These are phyloP conservation scores for Panaeolus papilionaceus DNA, from an alignment of 768 basidiomycete genomes.

Conservation along the genomic window DNA sequence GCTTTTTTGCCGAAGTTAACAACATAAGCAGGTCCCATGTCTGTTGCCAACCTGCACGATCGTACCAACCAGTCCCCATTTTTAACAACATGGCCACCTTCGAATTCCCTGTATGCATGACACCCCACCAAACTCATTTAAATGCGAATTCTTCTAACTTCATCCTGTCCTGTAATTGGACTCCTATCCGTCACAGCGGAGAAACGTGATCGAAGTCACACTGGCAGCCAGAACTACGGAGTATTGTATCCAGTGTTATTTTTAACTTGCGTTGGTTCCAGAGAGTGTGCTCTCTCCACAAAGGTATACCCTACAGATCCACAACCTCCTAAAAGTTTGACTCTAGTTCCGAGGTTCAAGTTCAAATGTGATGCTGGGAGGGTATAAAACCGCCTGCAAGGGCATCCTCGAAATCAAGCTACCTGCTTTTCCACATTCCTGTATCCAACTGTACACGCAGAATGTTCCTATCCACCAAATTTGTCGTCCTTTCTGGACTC, in stretches of 20 bases:
- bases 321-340: neutral
- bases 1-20: no score
- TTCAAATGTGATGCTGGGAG: neutral
- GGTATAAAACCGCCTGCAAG: neutral
- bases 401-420: neutral
- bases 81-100: neutral
- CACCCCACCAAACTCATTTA: neutral
- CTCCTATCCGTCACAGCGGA: constrained; percentile 10
- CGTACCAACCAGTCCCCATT: no score
- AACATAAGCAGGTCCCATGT: no score
- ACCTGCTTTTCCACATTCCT: neutral
- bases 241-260: neutral
- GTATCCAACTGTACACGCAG: neutral
- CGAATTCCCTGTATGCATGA: neutral
- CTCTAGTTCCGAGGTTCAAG: neutral
- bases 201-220: neutral
- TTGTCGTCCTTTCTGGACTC: neutral
- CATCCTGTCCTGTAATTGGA: neutral
- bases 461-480: neutral
- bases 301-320: neutral
- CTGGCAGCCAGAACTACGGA: neutral
- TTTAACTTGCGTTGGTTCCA: neutral
- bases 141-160: neutral
- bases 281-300: neutral
- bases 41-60: no score